phyloP scores from a whole-genome alignment of 805 yeast genomes.

The Helenozyma rhizophorensis region DNA sequence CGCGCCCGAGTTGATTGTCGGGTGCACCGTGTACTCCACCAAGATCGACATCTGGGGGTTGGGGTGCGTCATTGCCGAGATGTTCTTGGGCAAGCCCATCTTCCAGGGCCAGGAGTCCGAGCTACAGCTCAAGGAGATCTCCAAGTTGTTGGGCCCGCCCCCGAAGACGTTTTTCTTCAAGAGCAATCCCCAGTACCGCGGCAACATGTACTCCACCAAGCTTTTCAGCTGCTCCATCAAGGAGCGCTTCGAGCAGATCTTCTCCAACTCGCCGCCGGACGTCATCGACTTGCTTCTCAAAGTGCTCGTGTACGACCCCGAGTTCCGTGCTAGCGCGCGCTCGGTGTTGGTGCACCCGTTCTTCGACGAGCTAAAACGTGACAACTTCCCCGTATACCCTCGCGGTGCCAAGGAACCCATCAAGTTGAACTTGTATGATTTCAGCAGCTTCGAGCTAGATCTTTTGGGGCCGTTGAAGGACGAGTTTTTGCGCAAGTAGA shows the following conservation, averaged over 20 bases:
- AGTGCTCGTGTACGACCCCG: conserved; percentile 88
- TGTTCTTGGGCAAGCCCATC: conserved; percentile 88
- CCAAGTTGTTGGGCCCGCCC: conserved; percentile 89
- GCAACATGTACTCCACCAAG: conserved; percentile 67
- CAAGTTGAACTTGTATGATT: conserved; percentile 53
- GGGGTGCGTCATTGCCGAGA: conserved; percentile 95
- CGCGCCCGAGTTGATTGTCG: conserved; percentile 94
- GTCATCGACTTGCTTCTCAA: conserved; percentile 81
- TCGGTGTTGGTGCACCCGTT: conserved; percentile 83
- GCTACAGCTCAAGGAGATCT: conserved; percentile 84
- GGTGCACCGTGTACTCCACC: conserved; percentile 80
- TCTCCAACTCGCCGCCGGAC: conserved; percentile 70
- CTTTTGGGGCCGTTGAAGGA: conserved; percentile 39
- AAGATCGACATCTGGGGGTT: conserved; percentile 97
- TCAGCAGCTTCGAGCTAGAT: conserved; percentile 65
- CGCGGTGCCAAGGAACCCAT: conserved; percentile 44
- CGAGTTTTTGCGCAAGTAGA: conserved; percentile 19
- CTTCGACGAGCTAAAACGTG: conserved; percentile 76
- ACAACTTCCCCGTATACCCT: conserved; percentile 49
- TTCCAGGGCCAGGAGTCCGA: conserved; percentile 92
- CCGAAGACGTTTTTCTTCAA: conserved; percentile 61
- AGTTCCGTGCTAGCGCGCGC: conserved; percentile 71
- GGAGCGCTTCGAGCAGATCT: conserved; percentile 43
- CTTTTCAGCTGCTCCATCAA: conserved; percentile 52
- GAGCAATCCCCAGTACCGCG: conserved; percentile 71